Evolutionary conservation across 2,329 filamentous ascomycete species (phyloP).

Genomic region (Pseudocercospora crystallina): DNA sequence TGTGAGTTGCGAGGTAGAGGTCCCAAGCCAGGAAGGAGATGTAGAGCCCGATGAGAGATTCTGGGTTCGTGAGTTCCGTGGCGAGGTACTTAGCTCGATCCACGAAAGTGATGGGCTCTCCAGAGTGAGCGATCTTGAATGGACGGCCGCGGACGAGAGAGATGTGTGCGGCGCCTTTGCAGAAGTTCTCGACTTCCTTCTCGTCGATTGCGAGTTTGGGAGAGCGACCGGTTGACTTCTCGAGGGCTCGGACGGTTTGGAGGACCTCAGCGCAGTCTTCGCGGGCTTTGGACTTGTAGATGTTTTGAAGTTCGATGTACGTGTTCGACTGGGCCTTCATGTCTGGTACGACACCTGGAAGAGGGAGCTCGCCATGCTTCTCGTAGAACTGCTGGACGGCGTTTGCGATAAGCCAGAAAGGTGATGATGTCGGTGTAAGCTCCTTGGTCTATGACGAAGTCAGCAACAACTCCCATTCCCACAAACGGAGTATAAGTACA

Average conservation of each 20-base stretch:
- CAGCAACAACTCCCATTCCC: no score
- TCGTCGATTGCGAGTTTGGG: slow-evolving; percentile 54
- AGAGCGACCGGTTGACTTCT: slow-evolving; percentile 48
- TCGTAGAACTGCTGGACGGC: slow-evolving; percentile 76
- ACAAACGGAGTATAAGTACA: not conserved
- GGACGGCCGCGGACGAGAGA: slow-evolving; percentile 73
- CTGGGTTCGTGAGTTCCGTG: slow-evolving; percentile 43
- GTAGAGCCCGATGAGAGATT: slow-evolving; percentile 49
- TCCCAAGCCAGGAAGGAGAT: slow-evolving; percentile 55
- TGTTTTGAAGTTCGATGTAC: slow-evolving; percentile 85
- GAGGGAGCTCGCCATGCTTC: slow-evolving; percentile 70
- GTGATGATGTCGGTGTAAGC: slow-evolving; percentile 51
- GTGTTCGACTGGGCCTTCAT: slow-evolving; percentile 95
- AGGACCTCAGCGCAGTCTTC: slow-evolving; percentile 75
- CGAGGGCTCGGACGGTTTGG: slow-evolving; percentile 58
- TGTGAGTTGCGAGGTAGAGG: slow-evolving; percentile 43
- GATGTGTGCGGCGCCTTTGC: slow-evolving; percentile 91
- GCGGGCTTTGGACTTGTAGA: slow-evolving; percentile 88
- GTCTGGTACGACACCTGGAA: slow-evolving; percentile 86
- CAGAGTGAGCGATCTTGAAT: slow-evolving; percentile 50
- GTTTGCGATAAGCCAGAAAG: slow-evolving; percentile 86
- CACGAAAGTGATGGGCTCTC: slow-evolving; percentile 33
- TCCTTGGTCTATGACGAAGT: slow-evolving; percentile 24
- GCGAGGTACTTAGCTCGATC: slow-evolving; percentile 52
- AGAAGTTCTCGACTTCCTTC: slow-evolving; percentile 84